phyloP scores from a whole-genome alignment of 257 asterid genomes.

The Penstemon davidsonii region DNA sequence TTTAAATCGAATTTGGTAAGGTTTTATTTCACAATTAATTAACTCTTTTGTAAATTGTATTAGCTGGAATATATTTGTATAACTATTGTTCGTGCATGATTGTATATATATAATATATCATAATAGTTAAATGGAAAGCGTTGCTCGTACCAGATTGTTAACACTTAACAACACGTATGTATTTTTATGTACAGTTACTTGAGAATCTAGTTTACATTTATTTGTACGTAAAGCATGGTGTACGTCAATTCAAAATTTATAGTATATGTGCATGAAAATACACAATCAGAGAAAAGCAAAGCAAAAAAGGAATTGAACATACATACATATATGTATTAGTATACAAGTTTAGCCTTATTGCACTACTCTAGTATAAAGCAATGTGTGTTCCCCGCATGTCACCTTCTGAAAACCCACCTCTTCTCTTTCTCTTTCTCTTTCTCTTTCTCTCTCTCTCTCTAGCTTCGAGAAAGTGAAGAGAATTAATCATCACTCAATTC shows the following conservation, averaged over 20 bases:
- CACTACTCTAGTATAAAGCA: conserved; percentile 42
- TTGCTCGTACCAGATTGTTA: no score
- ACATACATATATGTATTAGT: neutral
- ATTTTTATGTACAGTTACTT: neutral
- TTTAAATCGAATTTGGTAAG: no score
- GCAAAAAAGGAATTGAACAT: conserved; percentile 12
- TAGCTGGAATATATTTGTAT: no score
- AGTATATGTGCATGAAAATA: conserved; percentile 42
- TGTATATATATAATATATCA: no score
- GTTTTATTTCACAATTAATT: no score
- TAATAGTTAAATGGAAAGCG: no score
- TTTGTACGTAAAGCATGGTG: conserved; percentile 35
- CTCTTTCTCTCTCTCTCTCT: conserved; percentile 33
- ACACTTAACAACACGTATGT: no score
- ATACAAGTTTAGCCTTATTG: neutral
- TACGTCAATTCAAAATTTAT: conserved; percentile 13
- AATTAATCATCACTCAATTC: conserved; percentile 42
- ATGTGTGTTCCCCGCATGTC: conserved; percentile 47
- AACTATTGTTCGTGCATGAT: no score
- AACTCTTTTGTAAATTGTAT: no score
- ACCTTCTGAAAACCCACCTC: conserved; percentile 37
- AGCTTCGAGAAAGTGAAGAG: conserved; percentile 44
- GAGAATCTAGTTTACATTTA: conserved; percentile 19
- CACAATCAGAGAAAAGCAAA: conserved; percentile 34
- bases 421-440: conserved; percentile 20